Percentiles rank a stretch among this genome's conserved stretches.
phyloP scores from a whole-genome alignment of 2,329 filamentous ascomycete genomes.

The Stachybotrys echinatus region DNA sequence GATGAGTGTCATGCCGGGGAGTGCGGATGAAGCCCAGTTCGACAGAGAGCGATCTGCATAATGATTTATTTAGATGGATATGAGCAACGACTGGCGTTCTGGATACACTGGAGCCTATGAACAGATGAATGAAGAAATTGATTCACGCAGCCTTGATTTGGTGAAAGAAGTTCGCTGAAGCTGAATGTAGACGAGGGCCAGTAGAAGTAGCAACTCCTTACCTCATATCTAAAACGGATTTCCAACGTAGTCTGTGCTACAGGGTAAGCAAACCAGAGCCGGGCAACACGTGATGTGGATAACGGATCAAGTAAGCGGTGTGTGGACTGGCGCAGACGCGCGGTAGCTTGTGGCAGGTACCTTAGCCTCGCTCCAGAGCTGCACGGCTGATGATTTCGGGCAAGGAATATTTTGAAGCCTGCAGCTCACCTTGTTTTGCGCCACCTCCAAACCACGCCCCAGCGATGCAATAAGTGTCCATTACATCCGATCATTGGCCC shows the following conservation, averaged over 20 bases:
- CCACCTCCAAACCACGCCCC: background rate
- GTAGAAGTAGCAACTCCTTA: too few relatives aligned
- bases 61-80: background rate
- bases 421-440: background rate
- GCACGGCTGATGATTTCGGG: background rate
- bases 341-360: too few relatives aligned
- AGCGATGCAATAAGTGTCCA: background rate
- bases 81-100: background rate
- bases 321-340: background rate
- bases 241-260: too few relatives aligned
- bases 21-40: slow-evolving; percentile 11
- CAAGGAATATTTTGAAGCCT: background rate
- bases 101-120: background rate
- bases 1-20: slow-evolving; percentile 19
- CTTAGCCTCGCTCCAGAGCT: background rate
- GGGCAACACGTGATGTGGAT: too few relatives aligned
- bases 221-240: too few relatives aligned
- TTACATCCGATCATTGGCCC: too few relatives aligned
- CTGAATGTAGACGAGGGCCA: too few relatives aligned
- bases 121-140: background rate
- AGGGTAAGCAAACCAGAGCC: too few relatives aligned
- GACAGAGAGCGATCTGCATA: slow-evolving; percentile 3
- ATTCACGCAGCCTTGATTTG: too few relatives aligned
- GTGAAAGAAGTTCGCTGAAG: too few relatives aligned
- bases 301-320: background rate